These are phyloP conservation scores for Tritrichomonas foetus DNA, from an alignment of 208 protist genomes.

Conservation along the genomic window DNA sequence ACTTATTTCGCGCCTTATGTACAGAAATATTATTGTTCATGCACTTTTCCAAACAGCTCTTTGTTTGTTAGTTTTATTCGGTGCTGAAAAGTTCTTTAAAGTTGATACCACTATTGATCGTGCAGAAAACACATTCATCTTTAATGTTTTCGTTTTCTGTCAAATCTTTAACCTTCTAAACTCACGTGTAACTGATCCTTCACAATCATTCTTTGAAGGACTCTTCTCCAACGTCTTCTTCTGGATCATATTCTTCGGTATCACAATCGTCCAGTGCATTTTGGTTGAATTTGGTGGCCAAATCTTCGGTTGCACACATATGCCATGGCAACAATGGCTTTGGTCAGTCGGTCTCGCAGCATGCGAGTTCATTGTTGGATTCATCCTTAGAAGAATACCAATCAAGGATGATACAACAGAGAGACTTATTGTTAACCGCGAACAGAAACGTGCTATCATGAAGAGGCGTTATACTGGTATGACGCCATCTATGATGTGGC, in stretches of 20 bases:
- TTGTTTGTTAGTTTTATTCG: background rate
- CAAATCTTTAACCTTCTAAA: constrained; percentile 40
- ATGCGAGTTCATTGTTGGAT: background rate
- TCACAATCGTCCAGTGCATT: background rate
- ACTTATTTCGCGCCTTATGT: constrained; percentile 11
- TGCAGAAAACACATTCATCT: constrained; percentile 8
- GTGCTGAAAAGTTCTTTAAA: constrained; percentile 9
- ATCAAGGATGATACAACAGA: constrained; percentile 26
- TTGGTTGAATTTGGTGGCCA: constrained; percentile 33
- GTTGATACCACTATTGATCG: background rate
- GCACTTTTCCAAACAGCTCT: constrained; percentile 37
- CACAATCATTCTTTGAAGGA: background rate
- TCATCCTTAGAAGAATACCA: background rate
- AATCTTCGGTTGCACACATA: background rate
- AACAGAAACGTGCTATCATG: background rate
- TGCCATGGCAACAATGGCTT: constrained; percentile 23
- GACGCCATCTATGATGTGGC: constrained; percentile 33
- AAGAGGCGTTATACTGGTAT: constrained; percentile 12
- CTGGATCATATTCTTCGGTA: background rate
- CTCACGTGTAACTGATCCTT: background rate
- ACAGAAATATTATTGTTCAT: background rate
- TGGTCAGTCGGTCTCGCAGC: background rate
- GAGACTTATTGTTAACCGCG: background rate
- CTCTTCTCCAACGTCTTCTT: background rate
- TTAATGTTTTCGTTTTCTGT: background rate